Conservation (phyloP, 1,284 basidiomycete genomes). For the Boletus putidus region DNA sequence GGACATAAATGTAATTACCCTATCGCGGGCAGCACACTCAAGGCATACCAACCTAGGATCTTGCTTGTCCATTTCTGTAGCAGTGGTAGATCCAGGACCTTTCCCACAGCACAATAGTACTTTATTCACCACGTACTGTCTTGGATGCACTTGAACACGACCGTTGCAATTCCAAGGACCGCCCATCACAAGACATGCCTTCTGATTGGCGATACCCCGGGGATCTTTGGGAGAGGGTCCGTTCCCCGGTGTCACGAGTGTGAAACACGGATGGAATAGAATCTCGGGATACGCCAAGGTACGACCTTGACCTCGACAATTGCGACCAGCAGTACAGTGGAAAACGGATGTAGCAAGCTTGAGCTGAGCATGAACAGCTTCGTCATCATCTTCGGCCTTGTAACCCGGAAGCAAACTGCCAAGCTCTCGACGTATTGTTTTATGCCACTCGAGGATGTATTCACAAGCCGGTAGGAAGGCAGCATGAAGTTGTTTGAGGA, state of each 20-base stretch:
- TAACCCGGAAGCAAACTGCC: slow-evolving; percentile 33
- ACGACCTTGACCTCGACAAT: slow-evolving; percentile 23
- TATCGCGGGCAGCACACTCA: slow-evolving; percentile 17
- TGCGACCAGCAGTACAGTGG: slow-evolving; percentile 19
- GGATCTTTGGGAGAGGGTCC: slow-evolving; percentile 28
- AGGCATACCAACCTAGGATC: slow-evolving; percentile 24
- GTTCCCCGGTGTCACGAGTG: slow-evolving; percentile 5
- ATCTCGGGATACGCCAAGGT: slow-evolving; percentile 33
- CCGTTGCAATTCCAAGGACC: slow-evolving; percentile 38
- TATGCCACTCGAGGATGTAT: slow-evolving; percentile 31
- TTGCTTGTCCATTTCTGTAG: slow-evolving; percentile 33
- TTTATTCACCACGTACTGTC: slow-evolving; percentile 18
- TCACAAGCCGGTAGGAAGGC: slow-evolving; percentile 20
- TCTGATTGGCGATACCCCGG: slow-evolving; percentile 25
- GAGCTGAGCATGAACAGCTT: slow-evolving; percentile 24
- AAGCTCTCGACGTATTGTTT: slow-evolving; percentile 29
- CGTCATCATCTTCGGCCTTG: slow-evolving; percentile 24
- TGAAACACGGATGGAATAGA: slow-evolving; percentile 37
- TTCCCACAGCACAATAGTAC: slow-evolving; percentile 26
- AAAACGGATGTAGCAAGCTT: slow-evolving; percentile 37
- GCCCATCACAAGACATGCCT: slow-evolving; percentile 29
- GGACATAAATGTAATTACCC: slow-evolving; percentile 18
- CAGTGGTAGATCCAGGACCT: slow-evolving; percentile 30
- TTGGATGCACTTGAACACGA: slow-evolving; percentile 27
- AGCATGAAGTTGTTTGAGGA: slow-evolving; percentile 21